Percentiles rank a stretch among this genome's conserved stretches.
These are phyloP conservation scores for Aspergillus sp. DNA, from an alignment of 2,329 filamentous ascomycete species.

Conservation along the genomic window DNA sequence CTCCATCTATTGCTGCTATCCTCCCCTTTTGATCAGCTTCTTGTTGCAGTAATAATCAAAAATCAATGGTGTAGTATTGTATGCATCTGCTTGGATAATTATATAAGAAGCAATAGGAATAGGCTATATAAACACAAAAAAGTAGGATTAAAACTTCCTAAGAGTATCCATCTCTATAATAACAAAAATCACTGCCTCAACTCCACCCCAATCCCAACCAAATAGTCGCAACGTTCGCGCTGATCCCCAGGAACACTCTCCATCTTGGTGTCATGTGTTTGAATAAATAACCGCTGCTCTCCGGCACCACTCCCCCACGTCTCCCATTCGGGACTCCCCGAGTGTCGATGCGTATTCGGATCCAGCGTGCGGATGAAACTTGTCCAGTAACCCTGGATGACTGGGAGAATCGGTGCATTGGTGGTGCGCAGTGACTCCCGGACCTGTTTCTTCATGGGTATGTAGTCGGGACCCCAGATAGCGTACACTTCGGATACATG, in stretches of 20 bases:
- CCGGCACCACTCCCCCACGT: constrained; percentile 29
- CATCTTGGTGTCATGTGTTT: constrained; percentile 41
- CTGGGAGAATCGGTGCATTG: constrained; percentile 51
- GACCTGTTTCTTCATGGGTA: constrained; percentile 29
- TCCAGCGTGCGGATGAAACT: constrained; percentile 61
- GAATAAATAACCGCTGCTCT: constrained; percentile 35
- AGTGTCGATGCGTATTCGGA: constrained; percentile 51
- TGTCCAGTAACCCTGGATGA: constrained; percentile 65
- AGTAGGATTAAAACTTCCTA: neutral
- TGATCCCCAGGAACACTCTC: constrained; percentile 36
- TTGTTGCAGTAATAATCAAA: no score
- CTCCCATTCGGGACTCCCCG: constrained; percentile 46
- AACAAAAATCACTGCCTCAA: constrained; percentile 36
- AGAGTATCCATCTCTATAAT: neutral
- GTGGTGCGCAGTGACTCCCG: constrained; percentile 50
- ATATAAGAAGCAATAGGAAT: no score
- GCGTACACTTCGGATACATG: constrained; percentile 60
- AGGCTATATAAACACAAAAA: no score
- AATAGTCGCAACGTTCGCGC: constrained; percentile 41
- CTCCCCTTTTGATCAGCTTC: no score
- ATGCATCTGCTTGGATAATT: constrained; percentile 3
- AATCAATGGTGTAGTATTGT: no score
- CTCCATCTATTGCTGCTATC: no score
- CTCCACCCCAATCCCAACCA: constrained; percentile 41
- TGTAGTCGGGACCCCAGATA: constrained; percentile 58